Base-by-base conservation (phyloP, 2,329 filamentous ascomycete species). In the Penicillium digitatum region DNA sequence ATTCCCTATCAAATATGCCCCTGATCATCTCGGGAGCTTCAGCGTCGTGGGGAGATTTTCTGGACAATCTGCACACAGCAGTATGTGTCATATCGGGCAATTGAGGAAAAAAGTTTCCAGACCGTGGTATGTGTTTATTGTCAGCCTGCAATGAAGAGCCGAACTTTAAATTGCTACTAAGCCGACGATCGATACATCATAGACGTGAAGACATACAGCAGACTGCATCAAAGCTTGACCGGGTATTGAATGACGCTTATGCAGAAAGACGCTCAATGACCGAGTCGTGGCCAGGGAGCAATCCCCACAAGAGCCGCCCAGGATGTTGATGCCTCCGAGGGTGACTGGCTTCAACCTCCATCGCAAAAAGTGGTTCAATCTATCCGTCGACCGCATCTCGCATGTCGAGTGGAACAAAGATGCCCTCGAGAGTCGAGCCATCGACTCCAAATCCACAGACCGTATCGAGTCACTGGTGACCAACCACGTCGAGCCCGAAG, bases 1-100 rank as follows among this genome's bases (percentile, higher is more conserved):
- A 24, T 53, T 22, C 20, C 51, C 55, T 12, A 29, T 54, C 16
- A 49, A 40, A 22, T 55, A 55, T 39, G 51, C 51, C 1, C n/a
- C 24, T 24, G 37, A 26, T 12, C 24, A 50, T 26, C 72, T 82
- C 79, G 82, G 66, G 71, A 80, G 26, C 77, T 76, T 34, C 75
- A 72, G 22, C 76, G 78, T 0, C 81, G 55, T 26, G 55, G 55
- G 7, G 40, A 55, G 31, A 57, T 27, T 24, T 55, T 54, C 38
- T 55, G 55, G 55, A 44, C 46, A 39, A 34, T 52, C 47, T 45
- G 55, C n/a, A 55, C 38, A 20, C 45, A 50, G 24, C 34, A 37
- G 26, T 55, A 54, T 42, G 51, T 57, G 31, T 57, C 55, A 1
- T 57, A 57, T 26, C 39, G 40, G 20, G 55, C 50, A 5, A 44